Evolutionary conservation across 108 stramenopile species (phyloP), one percentile per base, ranked within the genome.

Genomic region (Chaetoceros muelleri): DNA sequence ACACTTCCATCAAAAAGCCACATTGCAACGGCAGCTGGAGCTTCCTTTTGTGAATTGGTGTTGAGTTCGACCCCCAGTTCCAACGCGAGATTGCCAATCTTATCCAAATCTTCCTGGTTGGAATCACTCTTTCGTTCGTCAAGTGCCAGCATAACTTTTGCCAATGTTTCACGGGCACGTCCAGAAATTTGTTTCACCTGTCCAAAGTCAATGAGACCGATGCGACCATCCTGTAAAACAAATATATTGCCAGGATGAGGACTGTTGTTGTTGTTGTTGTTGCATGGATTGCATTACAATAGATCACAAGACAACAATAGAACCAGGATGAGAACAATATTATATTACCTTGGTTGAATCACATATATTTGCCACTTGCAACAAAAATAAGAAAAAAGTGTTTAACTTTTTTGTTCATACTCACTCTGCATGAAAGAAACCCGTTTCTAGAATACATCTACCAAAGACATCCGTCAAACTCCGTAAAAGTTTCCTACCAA

Each of bases 121-220:
- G 78, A 74, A 54, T 85, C 88, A 28, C 76, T 71, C 27, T 64
- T 45, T 7, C 85, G 78, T 22, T 84, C 84, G 45, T 82, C 92
- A 2, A 94, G 54, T 2, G 93, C 93, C 45, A 90, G 62, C 93
- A 93, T 96, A 28, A 94, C 87, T 72, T 93, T 87, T 13, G 79
- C 79, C 29, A 94, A 78, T 10, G 92, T 91, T 48, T 87, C 75
- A 2, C 89, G 61, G 24, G 75, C 78, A 25, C 88, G 65, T 21
- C 87, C 87, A 19, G 69, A 71, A 27, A 94, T 89, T 55, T 92
- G 87, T 52, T 87, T 94, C 2, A 94, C 95, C 69, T 96, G 95
- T 0, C 82, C 96, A 70, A 94, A 97, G 62, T 97, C 96, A 60
- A 97, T 95, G 24, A 97, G 66, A 16, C 93, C 94, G 28, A 97